phyloP scores from a whole-genome alignment of 1,284 basidiomycete species.

The Caloboletus inedulis region DNA sequence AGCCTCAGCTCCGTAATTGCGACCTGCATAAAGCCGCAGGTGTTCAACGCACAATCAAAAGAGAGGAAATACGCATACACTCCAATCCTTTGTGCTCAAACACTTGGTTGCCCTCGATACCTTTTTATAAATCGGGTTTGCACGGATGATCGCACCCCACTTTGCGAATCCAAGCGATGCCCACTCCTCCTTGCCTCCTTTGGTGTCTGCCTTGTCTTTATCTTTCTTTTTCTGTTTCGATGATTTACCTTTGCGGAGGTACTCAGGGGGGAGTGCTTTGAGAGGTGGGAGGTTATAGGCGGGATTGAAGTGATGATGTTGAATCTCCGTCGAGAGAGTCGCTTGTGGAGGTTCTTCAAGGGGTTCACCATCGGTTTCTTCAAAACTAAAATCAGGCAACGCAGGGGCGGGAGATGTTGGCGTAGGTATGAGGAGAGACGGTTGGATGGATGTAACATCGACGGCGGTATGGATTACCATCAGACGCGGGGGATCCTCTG shows the following conservation, averaged over 20 bases:
- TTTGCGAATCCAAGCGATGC: constrained; percentile 62
- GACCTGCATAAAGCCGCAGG: constrained; percentile 43
- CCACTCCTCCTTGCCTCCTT: constrained; percentile 64
- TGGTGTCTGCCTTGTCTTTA: constrained; percentile 46
- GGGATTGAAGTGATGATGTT: constrained; percentile 42
- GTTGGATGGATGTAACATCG: constrained; percentile 28
- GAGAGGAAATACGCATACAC: constrained; percentile 44
- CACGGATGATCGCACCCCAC: constrained; percentile 66
- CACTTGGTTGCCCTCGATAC: constrained; percentile 70
- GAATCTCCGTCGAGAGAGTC: constrained; percentile 25
- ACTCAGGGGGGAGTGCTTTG: constrained; percentile 60
- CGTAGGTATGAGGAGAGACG: constrained; percentile 32
- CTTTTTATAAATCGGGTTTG: constrained; percentile 71
- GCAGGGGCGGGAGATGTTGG: constrained; percentile 34
- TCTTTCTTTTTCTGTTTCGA: constrained; percentile 59
- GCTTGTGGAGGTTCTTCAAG: constrained; percentile 23
- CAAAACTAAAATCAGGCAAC: constrained; percentile 32
- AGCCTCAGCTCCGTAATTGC: constrained; percentile 75
- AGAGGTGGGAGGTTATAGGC: constrained; percentile 61
- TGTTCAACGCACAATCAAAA: neutral
- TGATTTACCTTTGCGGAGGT: constrained; percentile 56
- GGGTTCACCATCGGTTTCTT: constrained; percentile 21
- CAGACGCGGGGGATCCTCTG: constrained; percentile 5
- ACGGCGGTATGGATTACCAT: constrained; percentile 34
- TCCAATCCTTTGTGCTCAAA: constrained; percentile 75